These are phyloP conservation scores for Corchorus capsularis DNA, from an alignment of 345 rosid genomes.

Conservation along the genomic window DNA sequence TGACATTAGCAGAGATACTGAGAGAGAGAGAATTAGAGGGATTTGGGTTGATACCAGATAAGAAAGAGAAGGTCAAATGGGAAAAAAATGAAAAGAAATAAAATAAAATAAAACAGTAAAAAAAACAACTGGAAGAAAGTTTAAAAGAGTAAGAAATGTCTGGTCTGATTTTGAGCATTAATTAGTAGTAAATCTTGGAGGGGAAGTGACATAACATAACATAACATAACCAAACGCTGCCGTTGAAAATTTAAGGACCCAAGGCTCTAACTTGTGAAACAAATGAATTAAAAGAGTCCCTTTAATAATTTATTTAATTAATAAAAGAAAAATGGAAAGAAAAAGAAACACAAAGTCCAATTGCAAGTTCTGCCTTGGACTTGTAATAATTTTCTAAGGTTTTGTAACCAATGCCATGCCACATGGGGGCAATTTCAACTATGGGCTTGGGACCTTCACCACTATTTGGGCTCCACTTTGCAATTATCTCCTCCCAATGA, in stretches of 20 bases:
- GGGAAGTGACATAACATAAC: constrained; percentile 23
- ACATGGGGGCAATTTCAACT: constrained; percentile 16
- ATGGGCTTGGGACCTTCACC: constrained; percentile 11
- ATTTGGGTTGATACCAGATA: constrained; percentile 12
- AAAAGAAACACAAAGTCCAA: background rate
- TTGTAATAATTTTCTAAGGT: background rate
- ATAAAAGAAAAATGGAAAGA: background rate
- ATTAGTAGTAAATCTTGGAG: constrained; percentile 17
- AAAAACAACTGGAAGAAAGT: constrained; percentile 19
- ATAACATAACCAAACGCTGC: constrained; percentile 16
- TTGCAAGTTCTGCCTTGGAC: background rate
- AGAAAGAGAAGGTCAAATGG: constrained; percentile 9
- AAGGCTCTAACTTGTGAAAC: constrained; percentile 24
- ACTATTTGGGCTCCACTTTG: constrained; percentile 13
- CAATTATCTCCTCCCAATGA: background rate
- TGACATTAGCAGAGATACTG: constrained; percentile 31
- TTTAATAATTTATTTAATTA: no score
- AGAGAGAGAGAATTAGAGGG: constrained; percentile 8
- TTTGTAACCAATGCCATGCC: constrained; percentile 14
- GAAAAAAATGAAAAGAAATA: background rate
- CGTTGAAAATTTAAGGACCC: constrained; percentile 17
- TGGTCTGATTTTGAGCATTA: constrained; percentile 33
- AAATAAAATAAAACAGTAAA: background rate
- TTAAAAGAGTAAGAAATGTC: constrained; percentile 22
- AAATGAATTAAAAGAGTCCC: background rate